Conservation (phyloP, 805 yeast species). For the Candida michaelii region DNA sequence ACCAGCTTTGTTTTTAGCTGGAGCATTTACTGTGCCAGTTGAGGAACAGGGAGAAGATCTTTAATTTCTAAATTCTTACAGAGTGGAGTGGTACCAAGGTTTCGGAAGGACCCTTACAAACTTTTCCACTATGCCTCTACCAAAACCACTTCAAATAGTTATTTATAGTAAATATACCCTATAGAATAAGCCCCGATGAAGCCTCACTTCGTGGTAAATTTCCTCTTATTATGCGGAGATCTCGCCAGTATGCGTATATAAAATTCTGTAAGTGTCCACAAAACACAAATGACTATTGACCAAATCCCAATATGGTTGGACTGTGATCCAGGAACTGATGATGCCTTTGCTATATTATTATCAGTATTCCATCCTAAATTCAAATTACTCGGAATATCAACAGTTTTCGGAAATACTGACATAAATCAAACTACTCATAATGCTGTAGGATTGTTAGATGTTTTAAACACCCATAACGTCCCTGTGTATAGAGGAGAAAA, state of each 20-base stretch:
- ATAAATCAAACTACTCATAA: conserved; percentile 66
- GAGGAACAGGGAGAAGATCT: conserved; percentile 58
- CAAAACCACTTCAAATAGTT: too few relatives aligned
- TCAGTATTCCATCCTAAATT: conserved; percentile 60
- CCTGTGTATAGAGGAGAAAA: conserved; percentile 69
- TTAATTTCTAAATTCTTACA: too few relatives aligned
- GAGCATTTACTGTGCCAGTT: conserved; percentile 75
- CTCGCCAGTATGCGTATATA: background rate
- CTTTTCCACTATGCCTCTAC: too few relatives aligned
- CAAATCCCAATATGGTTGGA: conserved; percentile 75
- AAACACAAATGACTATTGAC: conserved; percentile 19
- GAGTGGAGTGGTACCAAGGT: too few relatives aligned
- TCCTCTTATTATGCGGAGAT: background rate
- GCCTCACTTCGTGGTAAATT: background rate
- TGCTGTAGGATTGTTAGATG: conserved; percentile 65
- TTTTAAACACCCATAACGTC: conserved; percentile 48
- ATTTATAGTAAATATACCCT: too few relatives aligned
- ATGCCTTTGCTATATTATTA: conserved; percentile 70
- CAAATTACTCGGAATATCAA: conserved; percentile 65
- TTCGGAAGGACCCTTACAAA: too few relatives aligned
- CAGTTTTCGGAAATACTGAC: conserved; percentile 73
- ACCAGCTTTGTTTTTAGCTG: conserved; percentile 83
- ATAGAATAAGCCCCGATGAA: too few relatives aligned
- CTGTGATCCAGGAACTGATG: conserved; percentile 94
- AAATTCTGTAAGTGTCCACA: background rate